Evolutionary conservation across 2,329 filamentous ascomycete genomes (phyloP).

Genomic region (Alternaria hordeiaustralica): DNA sequence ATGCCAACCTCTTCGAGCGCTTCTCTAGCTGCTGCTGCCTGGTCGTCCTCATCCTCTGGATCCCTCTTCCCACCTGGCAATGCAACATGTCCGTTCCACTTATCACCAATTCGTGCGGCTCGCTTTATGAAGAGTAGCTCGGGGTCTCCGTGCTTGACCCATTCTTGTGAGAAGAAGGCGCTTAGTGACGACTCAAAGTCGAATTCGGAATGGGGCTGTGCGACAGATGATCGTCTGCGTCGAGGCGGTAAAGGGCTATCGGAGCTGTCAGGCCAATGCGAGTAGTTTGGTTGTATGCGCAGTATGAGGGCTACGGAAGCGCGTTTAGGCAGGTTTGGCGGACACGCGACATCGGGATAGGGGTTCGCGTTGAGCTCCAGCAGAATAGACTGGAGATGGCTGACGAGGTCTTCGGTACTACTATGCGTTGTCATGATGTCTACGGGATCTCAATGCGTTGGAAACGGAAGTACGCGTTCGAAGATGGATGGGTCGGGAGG

Average conservation of each 20-base stretch:
- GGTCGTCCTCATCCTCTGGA: constrained; percentile 67
- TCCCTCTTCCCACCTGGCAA: constrained; percentile 72
- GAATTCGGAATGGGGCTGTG: constrained; percentile 29
- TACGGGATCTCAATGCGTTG: neutral
- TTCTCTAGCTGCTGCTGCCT: constrained; percentile 68
- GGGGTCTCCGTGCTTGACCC: constrained; percentile 70
- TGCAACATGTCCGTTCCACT: constrained; percentile 74
- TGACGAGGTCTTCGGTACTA: constrained; percentile 40
- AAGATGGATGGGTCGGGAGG: neutral
- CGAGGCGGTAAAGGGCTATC: constrained; percentile 26
- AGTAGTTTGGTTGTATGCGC: constrained; percentile 65
- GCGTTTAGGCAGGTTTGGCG: constrained; percentile 61
- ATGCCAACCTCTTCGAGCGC: constrained; percentile 71
- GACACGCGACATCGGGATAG: constrained; percentile 58
- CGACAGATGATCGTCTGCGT: constrained; percentile 36
- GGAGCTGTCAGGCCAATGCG: constrained; percentile 57
- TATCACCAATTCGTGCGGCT: constrained; percentile 67
- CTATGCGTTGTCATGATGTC: constrained; percentile 26
- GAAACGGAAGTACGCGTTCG: neutral
- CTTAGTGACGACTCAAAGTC: constrained; percentile 55
- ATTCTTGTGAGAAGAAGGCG: constrained; percentile 67
- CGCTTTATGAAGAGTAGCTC: constrained; percentile 76
- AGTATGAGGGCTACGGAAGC: constrained; percentile 72
- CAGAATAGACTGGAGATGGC: constrained; percentile 52
- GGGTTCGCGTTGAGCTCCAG: constrained; percentile 52